Evolutionary conservation across 768 basidiomycete genomes (phyloP), one percentile per base, ranked within the genome.

Genomic region (Tephrocybe sp.): DNA sequence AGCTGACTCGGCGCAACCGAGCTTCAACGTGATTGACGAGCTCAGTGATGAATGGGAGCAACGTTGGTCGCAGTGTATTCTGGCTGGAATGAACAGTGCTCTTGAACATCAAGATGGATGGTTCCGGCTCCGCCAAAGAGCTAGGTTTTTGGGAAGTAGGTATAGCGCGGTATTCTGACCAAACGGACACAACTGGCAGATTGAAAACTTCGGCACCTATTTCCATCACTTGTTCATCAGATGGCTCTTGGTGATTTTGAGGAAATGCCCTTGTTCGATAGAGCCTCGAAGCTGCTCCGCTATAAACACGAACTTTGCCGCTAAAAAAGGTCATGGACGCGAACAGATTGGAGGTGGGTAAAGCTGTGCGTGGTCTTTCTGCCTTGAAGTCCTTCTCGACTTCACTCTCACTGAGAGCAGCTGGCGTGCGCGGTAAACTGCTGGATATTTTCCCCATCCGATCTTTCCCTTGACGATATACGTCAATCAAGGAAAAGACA

Each of bases 81-180:
- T 84, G 79, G 61, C 93, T 97, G 0, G 89, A 86, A 61, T 94
- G 90, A 18, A 98, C 79, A n/a, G 89, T 88, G 59, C 82, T 80
- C 64, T 92, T 93, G 74, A 97, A 87, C 53, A 90, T 73, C 24
- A 96, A 71, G 2, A 78, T 74, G 1, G 87, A 84, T 0, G 84
- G 77, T 51, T 79, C 78, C 5, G 53, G 54, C 13, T 71, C 69
- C 7, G 54, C 53, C 13, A 55, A 57, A 19, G 59, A 60, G n/a
- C 55, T 60, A 3, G 67, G 56, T 52, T 74, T 76, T 28, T 72
- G 68, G 11, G 67, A 64, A 8, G 75, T 64, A 1, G 82, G 72
- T 1, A 78, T 75, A 8, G 87, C 80, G 24, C 83, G 82, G 64
- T 89, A 94, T 64, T 93, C 91, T 19, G 79, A 77, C 89, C 89